Evolutionary conservation across 768 basidiomycete species (phyloP), one percentile per base, ranked within the genome.

Genomic region (Collybiopsis luxurians): DNA sequence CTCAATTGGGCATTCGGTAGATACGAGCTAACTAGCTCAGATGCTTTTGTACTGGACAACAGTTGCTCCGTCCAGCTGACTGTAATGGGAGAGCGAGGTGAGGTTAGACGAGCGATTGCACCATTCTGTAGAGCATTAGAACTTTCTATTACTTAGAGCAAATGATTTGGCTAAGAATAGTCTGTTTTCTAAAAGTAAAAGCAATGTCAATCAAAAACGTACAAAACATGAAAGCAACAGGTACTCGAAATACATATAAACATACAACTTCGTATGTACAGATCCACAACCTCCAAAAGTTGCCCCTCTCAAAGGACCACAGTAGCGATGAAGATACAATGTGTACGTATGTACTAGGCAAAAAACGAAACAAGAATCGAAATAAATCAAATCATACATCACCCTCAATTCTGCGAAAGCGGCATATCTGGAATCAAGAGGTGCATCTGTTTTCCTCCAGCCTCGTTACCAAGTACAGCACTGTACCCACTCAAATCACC

Each of bases 1-100:
- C 63, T 96, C 57, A 98, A 98, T 67, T 98, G 93, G 92, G 94
- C 95, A 6, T 98, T 97, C 72, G 92, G 92, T 13, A 82, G 95
- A 39, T 86, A 82, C 66, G 91, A 94, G 26, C 79, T 85, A 11
- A 74, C 69, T 3, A 62, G 68, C 19, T 3, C 45, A 36, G 54
- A 55, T 4, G 19, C 40, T 11, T 28, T 24, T 12, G 53, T 30
- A n/a, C 45, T 55, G 4, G n/a, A 7, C 10, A 66, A 64, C 1
- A 66, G 62, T 11, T 76, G 70, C 3, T 73, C 76, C 27, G 65
- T 93, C 23, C 75, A 79, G 54, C 61, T 96, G 67, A 96, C 93
- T n/a, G 80, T 90, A 27, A 98, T 98, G 95, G 95, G 95, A 9
- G 89, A 90, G 67, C 77, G 87, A 43, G 93, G 92, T 12, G 91